These are phyloP conservation scores for Typha latifolia DNA, from an alignment of 176 grass and related monocot species.

Conservation along the genomic window DNA sequence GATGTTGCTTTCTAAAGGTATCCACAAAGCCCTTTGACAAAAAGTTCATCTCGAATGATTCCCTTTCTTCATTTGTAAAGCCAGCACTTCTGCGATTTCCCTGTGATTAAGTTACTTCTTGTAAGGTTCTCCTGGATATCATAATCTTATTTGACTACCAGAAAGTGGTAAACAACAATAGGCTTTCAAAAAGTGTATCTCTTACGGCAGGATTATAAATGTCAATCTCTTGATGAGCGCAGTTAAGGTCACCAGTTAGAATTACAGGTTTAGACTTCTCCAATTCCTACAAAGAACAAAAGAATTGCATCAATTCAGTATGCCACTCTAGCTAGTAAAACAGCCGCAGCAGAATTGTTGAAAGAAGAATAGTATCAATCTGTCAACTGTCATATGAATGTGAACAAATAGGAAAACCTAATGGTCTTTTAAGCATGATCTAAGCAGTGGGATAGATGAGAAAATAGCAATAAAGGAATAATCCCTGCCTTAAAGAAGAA, in stretches of 20 bases:
- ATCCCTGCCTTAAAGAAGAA: neutral
- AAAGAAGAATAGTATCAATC: neutral
- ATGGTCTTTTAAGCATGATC: neutral
- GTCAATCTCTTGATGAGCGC: conserved; percentile 66
- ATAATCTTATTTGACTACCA: too few species aligned
- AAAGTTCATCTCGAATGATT: conserved; percentile 66
- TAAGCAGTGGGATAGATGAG: conserved; percentile 1
- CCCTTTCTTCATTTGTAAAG: conserved; percentile 72
- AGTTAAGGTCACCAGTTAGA: conserved; percentile 77
- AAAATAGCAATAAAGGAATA: neutral
- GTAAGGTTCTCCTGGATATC: neutral
- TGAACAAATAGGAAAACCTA: neutral
- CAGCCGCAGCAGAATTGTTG: neutral
- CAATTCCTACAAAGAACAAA: conserved; percentile 53
- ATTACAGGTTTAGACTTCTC: conserved; percentile 74
- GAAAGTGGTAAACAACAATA: too few species aligned
- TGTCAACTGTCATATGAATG: too few species aligned
- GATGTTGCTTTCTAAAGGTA: conserved; percentile 86
- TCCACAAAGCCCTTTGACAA: conserved; percentile 53
- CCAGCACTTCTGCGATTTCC: conserved; percentile 71
- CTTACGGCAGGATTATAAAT: conserved; percentile 83
- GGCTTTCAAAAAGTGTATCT: conserved; percentile 1
- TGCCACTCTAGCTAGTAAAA: neutral
- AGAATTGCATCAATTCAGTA: conserved; percentile 3
- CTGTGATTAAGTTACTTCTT: conserved; percentile 22